These are phyloP conservation scores for Draba incana DNA, from an alignment of 345 rosid species.

Conservation along the genomic window DNA sequence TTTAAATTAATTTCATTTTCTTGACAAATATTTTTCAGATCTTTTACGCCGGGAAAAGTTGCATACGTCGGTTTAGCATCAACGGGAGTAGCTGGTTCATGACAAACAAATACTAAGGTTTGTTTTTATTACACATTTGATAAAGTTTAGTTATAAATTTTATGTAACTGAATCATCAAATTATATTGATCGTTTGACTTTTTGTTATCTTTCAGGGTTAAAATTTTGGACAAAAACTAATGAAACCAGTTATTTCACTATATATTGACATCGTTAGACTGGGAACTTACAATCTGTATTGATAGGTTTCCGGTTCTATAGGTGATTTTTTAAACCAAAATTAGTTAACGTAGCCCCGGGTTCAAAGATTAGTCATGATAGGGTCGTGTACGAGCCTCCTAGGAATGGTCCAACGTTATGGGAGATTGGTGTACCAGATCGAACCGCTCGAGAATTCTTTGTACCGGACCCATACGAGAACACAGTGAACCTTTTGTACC, in stretches of 20 bases:
- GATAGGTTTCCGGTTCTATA: conserved; percentile 73
- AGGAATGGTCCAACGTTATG: conserved; percentile 83
- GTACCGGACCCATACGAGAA: conserved; percentile 69
- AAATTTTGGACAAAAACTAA: conserved; percentile 79
- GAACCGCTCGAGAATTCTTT: conserved; percentile 70
- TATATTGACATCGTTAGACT: conserved; percentile 61
- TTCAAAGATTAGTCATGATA: conserved; percentile 47
- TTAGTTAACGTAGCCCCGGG: conserved; percentile 53
- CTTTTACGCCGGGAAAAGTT: conserved; percentile 43
- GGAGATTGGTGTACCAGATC: conserved; percentile 87
- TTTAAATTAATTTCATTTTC: background rate
- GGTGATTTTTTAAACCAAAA: conserved; percentile 57
- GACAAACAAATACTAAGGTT: conserved; percentile 84
- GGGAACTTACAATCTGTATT: conserved; percentile 68
- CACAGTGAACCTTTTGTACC: conserved; percentile 51
- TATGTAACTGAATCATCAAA: background rate
- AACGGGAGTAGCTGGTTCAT: conserved; percentile 76
- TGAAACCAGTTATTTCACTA: conserved; percentile 56
- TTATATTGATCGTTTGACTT: conserved; percentile 1
- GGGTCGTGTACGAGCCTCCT: conserved; percentile 59
- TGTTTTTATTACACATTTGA: conserved; percentile 1
- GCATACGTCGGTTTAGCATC: conserved; percentile 86
- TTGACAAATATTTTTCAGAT: background rate
- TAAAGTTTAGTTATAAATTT: background rate
- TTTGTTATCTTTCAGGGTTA: conserved; percentile 57